phyloP scores from a whole-genome alignment of 495 filamentous ascomycete genomes.

The Clavariopsis aquatica region DNA sequence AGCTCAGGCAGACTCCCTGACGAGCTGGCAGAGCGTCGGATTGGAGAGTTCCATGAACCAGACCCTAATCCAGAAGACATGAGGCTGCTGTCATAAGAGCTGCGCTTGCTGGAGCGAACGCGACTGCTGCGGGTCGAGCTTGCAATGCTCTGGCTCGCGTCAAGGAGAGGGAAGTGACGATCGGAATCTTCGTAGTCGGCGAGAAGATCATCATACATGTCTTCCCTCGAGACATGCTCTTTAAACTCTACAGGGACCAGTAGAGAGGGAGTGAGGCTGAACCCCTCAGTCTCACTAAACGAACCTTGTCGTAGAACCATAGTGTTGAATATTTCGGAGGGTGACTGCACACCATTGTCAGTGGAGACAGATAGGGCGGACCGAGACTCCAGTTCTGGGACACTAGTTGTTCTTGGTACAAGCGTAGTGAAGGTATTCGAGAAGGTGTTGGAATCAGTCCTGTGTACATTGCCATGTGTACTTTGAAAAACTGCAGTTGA shows the following conservation, averaged over 20 bases:
- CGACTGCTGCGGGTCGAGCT: constrained; percentile 54
- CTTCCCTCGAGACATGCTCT: constrained; percentile 47
- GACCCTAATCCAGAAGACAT: constrained; percentile 43
- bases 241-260: constrained; percentile 33
- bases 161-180: constrained; percentile 49
- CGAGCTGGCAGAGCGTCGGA: constrained; percentile 58
- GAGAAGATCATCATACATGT: constrained; percentile 54
- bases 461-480: constrained; percentile 12
- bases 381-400: constrained; percentile 34
- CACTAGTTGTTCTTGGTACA: constrained; percentile 26
- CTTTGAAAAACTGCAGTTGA: constrained; percentile 5
- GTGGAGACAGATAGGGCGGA: constrained; percentile 35
- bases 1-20: constrained; percentile 60
- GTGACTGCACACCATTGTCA: constrained; percentile 22
- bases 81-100: constrained; percentile 60
- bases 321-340: constrained; percentile 25
- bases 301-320: not conserved
- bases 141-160: constrained; percentile 44
- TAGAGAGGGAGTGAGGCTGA: constrained; percentile 41
- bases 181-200: constrained; percentile 52
- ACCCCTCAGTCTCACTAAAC: constrained; percentile 29
- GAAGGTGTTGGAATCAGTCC: constrained; percentile 15
- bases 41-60: constrained; percentile 48
- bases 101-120: constrained; percentile 60
- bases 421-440: constrained; percentile 23